A percentile compares a stretch with the other conserved stretches of the same genome.
phyloP scores from a whole-genome alignment of 2,329 filamentous ascomycete species.

The Exophiala aquamarina region DNA sequence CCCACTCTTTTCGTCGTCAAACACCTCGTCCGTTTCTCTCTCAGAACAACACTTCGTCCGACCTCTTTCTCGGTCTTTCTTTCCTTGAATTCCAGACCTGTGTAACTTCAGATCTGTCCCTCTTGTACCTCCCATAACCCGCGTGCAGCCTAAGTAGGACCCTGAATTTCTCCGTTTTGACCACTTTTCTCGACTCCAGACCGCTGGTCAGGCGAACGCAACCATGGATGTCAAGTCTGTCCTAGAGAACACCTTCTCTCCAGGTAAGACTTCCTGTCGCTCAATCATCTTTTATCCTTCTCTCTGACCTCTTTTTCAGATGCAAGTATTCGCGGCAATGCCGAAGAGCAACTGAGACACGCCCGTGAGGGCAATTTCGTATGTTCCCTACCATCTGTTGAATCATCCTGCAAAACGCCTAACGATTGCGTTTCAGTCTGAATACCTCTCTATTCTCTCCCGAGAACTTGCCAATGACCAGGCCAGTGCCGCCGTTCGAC shows the following conservation, averaged over 20 bases:
- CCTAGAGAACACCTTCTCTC: conserved; percentile 92
- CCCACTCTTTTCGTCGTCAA: conserved; percentile 5
- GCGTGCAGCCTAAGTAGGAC: conserved; percentile 11
- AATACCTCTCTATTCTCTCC: conserved; percentile 89
- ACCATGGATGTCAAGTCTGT: conserved; percentile 98
- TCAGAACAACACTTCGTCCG: not conserved
- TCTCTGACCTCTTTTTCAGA: conserved; percentile 59
- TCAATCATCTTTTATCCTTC: conserved; percentile 21
- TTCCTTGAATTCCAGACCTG: conserved; percentile 27
- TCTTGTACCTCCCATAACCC: not conserved
- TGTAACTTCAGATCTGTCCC: conserved; percentile 2
- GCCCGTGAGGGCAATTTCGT: conserved; percentile 96
- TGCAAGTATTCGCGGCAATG: conserved; percentile 81
- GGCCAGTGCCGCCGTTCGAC: conserved; percentile 79
- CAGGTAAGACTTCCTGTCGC: conserved; percentile 63
- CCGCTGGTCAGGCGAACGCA: conserved; percentile 23
- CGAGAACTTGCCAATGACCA: conserved; percentile 91
- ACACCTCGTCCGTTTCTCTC: conserved; percentile 5
- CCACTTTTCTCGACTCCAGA: conserved; percentile 21
- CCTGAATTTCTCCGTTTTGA: conserved; percentile 13
- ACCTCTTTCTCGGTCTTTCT: conserved; percentile 19
- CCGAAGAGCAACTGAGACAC: conserved; percentile 90
- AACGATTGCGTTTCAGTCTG: conserved; percentile 58
- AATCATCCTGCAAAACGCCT: conserved; percentile 14
- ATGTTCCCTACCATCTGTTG: conserved; percentile 46